Evolutionary conservation across 225 moss, liverwort and hornwort species (phyloP), one percentile per base, ranked within the genome.

Genomic region (Straminergon stramineum): DNA sequence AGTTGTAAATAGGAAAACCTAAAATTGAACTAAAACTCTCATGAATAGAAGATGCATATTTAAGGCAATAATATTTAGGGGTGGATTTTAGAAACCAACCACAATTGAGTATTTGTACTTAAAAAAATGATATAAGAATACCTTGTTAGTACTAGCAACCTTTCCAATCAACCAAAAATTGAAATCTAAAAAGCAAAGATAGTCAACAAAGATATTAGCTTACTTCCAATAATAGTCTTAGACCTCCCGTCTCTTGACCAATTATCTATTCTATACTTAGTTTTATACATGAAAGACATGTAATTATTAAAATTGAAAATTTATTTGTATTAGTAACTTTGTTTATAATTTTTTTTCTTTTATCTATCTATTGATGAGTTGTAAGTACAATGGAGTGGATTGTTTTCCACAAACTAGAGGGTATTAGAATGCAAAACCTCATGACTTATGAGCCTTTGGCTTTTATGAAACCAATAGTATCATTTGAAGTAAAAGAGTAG

Each of bases 181-280:
- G 2, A 28, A 45, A 45, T 43, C 0, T 43, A 45, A 43, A 0
- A 15, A 28, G 6, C 17, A 45, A 6, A 0, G 45, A 28, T 28
- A 0, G 0, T 28, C 74, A 74, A 28, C 3, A 28, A 28, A 10
- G 23, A 17, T 26, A 45, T 6, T 43, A 45, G 6, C 3, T 43
- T 10, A 43, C 28, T 28, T 31, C 51, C 5, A 75, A 32, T 19
- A 51, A 7, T 75, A 19, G 19, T 75, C 20, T 32, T 51, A 51
- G 13, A 75, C 32, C 7, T 51, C 20, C 0, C 0, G 0, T 75
- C 13, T 20, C 4, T 75, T 20, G 1, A 75, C 32, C 13, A 76
- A 52, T 52, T 20, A 52, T 76, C 2, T 52, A 7, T 0, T 52
- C 3, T 76, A 34, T 34, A 21, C 3, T 3, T 71, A 26, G 9